A percentile compares a stretch with the other conserved stretches of the same genome.
Evolutionary conservation across 768 basidiomycete genomes (phyloP).

Genomic region (Rhizopogon vesiculosus): DNA sequence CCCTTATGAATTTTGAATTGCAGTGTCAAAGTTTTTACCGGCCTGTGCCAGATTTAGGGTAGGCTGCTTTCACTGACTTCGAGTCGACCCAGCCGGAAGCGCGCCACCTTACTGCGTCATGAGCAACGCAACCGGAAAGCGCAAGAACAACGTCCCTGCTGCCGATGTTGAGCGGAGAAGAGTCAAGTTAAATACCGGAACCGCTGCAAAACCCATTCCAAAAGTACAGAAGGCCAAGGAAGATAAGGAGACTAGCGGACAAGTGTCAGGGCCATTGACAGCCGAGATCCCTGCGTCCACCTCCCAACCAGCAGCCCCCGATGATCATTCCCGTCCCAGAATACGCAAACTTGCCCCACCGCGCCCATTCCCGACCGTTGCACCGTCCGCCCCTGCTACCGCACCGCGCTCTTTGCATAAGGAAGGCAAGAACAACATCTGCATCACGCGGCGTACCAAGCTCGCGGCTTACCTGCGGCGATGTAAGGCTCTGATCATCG

Average conservation of each 20-base stretch:
- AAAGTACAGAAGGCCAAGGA: neutral
- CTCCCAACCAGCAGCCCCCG: neutral
- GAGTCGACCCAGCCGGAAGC: neutral
- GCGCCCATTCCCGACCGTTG: slow-evolving; percentile 73
- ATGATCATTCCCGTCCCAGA: slow-evolving; percentile 18
- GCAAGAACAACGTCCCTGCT: neutral
- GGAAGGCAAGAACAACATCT: slow-evolving; percentile 80
- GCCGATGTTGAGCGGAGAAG: neutral
- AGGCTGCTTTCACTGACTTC: neutral
- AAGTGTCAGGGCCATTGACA: neutral
- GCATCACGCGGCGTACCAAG: slow-evolving; percentile 71
- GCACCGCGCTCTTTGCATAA: slow-evolving; percentile 75
- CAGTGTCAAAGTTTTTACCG: neutral
- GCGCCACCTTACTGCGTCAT: neutral
- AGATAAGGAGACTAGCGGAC: neutral
- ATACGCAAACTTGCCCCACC: slow-evolving; percentile 68
- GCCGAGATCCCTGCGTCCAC: neutral
- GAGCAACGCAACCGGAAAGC: neutral
- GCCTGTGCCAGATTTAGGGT: slow-evolving; percentile 1
- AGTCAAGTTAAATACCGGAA: neutral
- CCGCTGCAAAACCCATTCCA: neutral
- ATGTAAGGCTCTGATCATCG: slow-evolving; percentile 67
- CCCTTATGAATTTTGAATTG: neutral
- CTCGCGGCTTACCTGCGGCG: slow-evolving; percentile 71
- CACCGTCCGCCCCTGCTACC: slow-evolving; percentile 70